Conservation (phyloP, 768 basidiomycete species). For the Auriscalpium microsporum region DNA sequence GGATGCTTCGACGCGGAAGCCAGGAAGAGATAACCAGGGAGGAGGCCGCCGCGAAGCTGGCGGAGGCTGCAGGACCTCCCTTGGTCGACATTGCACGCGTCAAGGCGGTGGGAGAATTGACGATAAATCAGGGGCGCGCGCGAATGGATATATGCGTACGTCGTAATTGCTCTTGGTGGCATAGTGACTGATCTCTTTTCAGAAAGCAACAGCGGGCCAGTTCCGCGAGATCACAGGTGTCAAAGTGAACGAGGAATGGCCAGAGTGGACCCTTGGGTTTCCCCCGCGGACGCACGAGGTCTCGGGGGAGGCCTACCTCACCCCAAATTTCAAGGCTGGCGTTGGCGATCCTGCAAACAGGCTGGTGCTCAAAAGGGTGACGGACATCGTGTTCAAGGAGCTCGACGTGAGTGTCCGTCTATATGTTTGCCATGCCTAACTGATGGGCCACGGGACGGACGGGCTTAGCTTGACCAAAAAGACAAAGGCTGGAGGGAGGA, state of each 20-base stretch:
- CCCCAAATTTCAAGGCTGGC: background rate
- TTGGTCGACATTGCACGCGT: too few relatives aligned
- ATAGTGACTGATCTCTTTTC: too few relatives aligned
- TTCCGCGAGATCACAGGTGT: background rate
- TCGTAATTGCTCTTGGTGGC: too few relatives aligned
- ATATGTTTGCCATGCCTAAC: background rate
- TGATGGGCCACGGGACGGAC: background rate
- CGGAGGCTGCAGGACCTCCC: too few relatives aligned
- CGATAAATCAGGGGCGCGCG: too few relatives aligned
- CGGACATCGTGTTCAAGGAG: background rate
- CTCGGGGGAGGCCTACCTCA: background rate
- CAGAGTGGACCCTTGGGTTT: background rate
- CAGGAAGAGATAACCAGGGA: too few relatives aligned
- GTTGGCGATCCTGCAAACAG: background rate
- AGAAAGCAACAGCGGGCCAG: too few relatives aligned
- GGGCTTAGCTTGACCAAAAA: background rate
- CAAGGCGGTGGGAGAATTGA: too few relatives aligned
- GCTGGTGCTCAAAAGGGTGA: background rate
- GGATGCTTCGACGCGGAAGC: too few relatives aligned
- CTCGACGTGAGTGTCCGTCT: background rate
- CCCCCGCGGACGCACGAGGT: background rate
- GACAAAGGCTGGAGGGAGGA: background rate
- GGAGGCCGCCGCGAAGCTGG: too few relatives aligned
- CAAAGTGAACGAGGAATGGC: background rate
- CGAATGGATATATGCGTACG: too few relatives aligned